Evolutionary conservation across 805 yeast genomes (phyloP).

Genomic region (Blastobotrys peoriensis): DNA sequence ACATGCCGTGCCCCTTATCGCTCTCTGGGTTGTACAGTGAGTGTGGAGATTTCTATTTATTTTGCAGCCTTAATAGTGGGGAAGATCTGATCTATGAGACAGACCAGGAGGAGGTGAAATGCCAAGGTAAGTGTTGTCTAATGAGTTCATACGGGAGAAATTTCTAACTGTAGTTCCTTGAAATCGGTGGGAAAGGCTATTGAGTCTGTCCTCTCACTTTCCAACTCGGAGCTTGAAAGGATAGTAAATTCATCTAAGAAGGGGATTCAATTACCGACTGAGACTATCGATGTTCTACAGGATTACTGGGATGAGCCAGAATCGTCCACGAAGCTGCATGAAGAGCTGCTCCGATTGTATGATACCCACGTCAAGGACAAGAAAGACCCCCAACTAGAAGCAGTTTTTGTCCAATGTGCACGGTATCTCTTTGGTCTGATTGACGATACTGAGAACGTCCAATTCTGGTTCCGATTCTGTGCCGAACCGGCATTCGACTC

Average conservation of each 20-base stretch:
- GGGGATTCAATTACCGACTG: not conserved
- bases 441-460: constrained; percentile 26
- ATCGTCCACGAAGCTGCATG: constrained; percentile 30
- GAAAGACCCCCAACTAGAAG: constrained; percentile 17
- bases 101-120: no score
- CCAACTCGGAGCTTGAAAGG: not conserved
- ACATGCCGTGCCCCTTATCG: no score
- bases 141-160: no score
- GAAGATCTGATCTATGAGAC: no score
- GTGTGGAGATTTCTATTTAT: no score
- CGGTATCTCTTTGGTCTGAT: constrained; percentile 28
- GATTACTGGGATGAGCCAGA: constrained; percentile 11
- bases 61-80: no score
- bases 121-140: no score
- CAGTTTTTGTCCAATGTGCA: constrained; percentile 28
- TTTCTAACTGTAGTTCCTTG: not conserved
- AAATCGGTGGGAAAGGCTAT: not conserved
- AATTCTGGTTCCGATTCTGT: constrained; percentile 46
- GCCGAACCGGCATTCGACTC: constrained; percentile 50
- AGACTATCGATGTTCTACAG: not conserved
- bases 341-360: constrained; percentile 28
- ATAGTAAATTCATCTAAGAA: not conserved
- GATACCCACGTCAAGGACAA: constrained; percentile 12
- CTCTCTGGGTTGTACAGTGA: no score
- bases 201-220: not conserved